phyloP scores from a whole-genome alignment of 352 stramenopile species.

The Phytophthora macrochlamydospora region DNA sequence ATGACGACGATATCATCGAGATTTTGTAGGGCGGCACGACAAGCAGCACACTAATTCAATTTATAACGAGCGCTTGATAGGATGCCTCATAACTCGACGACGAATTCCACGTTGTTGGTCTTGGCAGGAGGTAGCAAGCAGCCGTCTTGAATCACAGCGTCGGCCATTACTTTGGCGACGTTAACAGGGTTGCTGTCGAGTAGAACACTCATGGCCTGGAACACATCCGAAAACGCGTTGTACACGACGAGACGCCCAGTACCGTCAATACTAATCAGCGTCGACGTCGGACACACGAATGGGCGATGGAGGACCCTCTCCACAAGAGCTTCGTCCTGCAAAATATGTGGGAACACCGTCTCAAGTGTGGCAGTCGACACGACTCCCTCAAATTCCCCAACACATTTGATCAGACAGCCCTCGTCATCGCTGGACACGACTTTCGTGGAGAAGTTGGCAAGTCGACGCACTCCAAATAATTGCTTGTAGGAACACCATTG shows the following conservation, averaged over 20 bases:
- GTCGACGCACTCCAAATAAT: constrained; percentile 34
- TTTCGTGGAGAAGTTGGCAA: constrained; percentile 20
- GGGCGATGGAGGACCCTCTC: constrained; percentile 14
- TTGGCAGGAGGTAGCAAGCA: constrained; percentile 26
- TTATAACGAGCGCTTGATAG: background rate
- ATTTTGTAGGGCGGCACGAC: constrained; percentile 37
- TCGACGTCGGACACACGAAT: constrained; percentile 38
- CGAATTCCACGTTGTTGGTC: background rate
- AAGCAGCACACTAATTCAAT: constrained; percentile 24
- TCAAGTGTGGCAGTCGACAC: constrained; percentile 27
- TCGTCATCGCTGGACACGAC: constrained; percentile 26
- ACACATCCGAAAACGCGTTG: constrained; percentile 41
- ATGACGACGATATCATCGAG: constrained; percentile 43
- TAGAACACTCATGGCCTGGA: constrained; percentile 33
- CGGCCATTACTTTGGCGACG: constrained; percentile 24
- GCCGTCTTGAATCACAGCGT: constrained; percentile 34
- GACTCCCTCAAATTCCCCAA: constrained; percentile 31
- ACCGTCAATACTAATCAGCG: constrained; percentile 37
- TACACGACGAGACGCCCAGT: constrained; percentile 31
- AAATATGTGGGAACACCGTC: constrained; percentile 29
- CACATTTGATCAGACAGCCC: constrained; percentile 36
- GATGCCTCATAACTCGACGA: too few relatives aligned
- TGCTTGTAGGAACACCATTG: constrained; percentile 55
- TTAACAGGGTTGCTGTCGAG: constrained; percentile 22
- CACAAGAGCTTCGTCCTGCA: constrained; percentile 18